A percentile compares a stretch with the other conserved stretches of the same genome.
phyloP scores from a whole-genome alignment of 2,329 filamentous ascomycete species.

The Balansia obtecta region DNA sequence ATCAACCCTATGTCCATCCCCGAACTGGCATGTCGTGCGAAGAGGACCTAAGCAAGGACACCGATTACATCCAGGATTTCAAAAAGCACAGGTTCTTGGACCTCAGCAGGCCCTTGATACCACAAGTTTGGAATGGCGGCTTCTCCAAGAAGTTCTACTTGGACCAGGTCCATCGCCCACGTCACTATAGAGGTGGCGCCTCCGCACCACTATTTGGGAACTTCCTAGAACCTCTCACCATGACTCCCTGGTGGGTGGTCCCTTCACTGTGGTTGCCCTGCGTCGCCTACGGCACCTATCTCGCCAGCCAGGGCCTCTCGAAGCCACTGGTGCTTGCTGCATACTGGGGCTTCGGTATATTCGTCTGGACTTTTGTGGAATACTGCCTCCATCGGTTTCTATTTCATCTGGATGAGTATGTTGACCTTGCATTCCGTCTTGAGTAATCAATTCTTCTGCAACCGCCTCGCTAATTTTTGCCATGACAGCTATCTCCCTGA shows the following conservation, averaged over 20 bases:
- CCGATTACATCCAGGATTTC: slow-evolving; percentile 64
- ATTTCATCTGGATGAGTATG: slow-evolving; percentile 84
- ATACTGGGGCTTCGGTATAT: slow-evolving; percentile 61
- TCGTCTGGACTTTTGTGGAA: slow-evolving; percentile 81
- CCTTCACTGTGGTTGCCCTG: slow-evolving; percentile 77
- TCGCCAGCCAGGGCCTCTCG: slow-evolving; percentile 50
- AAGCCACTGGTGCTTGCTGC: slow-evolving; percentile 32
- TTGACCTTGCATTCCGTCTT: neutral
- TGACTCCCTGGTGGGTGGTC: slow-evolving; percentile 89
- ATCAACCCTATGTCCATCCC: slow-evolving; percentile 32
- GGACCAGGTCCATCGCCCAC: slow-evolving; percentile 86
- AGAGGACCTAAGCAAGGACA: slow-evolving; percentile 79
- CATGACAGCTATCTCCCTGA: slow-evolving; percentile 66
- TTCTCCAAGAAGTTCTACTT: slow-evolving; percentile 96
- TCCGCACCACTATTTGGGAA: slow-evolving; percentile 95
- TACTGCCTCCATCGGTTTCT: slow-evolving; percentile 81
- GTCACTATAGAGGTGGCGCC: slow-evolving; percentile 87
- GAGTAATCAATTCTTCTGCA: too few species aligned
- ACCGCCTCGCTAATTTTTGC: neutral
- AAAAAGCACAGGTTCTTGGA: slow-evolving; percentile 91
- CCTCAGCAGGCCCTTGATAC: slow-evolving; percentile 68
- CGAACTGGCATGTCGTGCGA: slow-evolving; percentile 81
- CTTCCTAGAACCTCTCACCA: slow-evolving; percentile 92
- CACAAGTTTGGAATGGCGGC: slow-evolving; percentile 77
- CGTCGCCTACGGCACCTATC: slow-evolving; percentile 57